Evolutionary conservation across 2,329 filamentous ascomycete genomes (phyloP).

Genomic region (Biscogniauxia mediterranea): DNA sequence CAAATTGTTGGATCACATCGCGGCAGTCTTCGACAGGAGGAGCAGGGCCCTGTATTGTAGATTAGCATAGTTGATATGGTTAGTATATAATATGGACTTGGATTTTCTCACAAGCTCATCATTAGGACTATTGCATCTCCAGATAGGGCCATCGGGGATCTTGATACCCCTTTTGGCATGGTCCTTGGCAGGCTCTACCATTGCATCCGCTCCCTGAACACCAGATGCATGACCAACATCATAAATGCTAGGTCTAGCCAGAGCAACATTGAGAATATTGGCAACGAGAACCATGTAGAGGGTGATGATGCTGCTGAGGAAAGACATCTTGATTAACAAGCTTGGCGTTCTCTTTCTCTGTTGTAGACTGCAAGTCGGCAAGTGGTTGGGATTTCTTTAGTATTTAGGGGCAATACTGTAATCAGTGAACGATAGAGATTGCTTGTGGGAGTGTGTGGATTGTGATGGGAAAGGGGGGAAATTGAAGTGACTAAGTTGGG

Average conservation of each 20-base stretch:
- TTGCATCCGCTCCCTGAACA: neutral
- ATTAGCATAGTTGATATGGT: neutral
- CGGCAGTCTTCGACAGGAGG: constrained; percentile 29
- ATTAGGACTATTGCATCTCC: neutral
- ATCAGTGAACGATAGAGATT: neutral
- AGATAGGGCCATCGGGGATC: neutral
- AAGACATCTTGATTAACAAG: neutral
- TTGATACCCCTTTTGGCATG: constrained; percentile 1
- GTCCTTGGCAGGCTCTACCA: constrained; percentile 4
- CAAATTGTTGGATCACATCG: constrained; percentile 23
- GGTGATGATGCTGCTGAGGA: neutral
- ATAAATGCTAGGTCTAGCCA: neutral
- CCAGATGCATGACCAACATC: neutral
- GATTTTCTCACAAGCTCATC: neutral
- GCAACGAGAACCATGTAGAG: neutral
- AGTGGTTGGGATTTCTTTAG: neutral
- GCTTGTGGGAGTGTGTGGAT: too few species aligned
- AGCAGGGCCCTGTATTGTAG: constrained; percentile 19
- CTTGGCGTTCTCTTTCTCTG: neutral
- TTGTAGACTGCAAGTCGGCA: neutral
- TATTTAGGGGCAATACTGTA: neutral
- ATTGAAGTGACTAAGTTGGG: too few species aligned
- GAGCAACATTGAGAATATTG: neutral
- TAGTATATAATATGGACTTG: neutral
- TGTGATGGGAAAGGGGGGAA: too few species aligned